Conservation (phyloP, 225 moss, liverwort and hornwort genomes). For the Pleurozium schreberi region DNA sequence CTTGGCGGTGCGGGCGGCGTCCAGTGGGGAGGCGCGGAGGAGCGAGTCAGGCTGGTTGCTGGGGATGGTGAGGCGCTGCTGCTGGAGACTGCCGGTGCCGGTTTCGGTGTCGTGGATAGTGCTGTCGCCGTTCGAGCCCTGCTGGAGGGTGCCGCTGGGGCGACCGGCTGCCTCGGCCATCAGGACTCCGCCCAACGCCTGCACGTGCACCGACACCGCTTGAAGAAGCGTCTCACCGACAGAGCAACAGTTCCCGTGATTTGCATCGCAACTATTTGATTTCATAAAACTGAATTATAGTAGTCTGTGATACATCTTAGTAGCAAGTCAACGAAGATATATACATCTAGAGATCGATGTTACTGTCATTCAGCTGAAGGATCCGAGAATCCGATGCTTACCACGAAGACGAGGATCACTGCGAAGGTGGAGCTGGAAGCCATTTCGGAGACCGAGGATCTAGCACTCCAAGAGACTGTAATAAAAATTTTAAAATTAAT, state of each 20-base stretch:
- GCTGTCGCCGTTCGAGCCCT: background rate
- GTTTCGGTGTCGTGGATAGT: background rate
- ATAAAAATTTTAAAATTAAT: background rate
- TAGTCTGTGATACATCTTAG: background rate
- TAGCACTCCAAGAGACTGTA: background rate
- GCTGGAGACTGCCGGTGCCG: background rate
- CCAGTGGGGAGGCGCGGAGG: constrained; percentile 4
- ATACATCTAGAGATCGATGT: no score
- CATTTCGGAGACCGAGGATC: constrained; percentile 4
- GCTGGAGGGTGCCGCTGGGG: constrained; percentile 6
- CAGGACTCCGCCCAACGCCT: constrained; percentile 14
- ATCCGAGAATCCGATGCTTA: background rate
- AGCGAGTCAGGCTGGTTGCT: background rate
- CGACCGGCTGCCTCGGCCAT: constrained; percentile 20
- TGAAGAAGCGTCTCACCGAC: background rate
- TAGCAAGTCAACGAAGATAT: background rate
- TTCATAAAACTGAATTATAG: background rate
- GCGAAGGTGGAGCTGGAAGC: constrained; percentile 19
- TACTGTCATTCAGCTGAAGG: background rate
- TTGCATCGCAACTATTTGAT: background rate
- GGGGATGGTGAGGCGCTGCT: background rate
- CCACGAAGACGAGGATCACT: constrained; percentile 22
- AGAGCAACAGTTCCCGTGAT: background rate
- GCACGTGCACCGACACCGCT: background rate
- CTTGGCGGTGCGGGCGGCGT: constrained; percentile 2